Base-by-base conservation (phyloP, 1,284 basidiomycete species). In the Apiotrichum domesticum region DNA sequence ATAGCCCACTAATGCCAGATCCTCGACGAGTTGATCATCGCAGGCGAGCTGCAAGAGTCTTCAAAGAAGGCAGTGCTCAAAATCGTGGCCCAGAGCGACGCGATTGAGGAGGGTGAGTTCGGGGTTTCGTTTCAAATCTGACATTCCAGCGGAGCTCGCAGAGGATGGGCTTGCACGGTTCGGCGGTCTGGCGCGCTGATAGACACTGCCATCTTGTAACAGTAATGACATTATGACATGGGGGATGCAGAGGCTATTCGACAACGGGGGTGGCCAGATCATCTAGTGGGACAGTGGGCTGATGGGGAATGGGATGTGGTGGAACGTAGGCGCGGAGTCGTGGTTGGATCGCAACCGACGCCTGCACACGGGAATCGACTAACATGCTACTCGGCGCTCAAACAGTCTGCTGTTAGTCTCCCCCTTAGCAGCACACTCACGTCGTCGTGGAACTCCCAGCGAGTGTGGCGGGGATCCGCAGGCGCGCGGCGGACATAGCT, bases 1-100 rank as follows among this genome's bases (percentile, higher is more conserved):
- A 6, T 11, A 35, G 21, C 21, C 9, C n/a, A 21, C 52, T 53
- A n/a, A 57, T 35, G 7, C 45, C 67, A 91, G 89, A 96, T 97
- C 66, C 80, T 99, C 55, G 96, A 98, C 75, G 96, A 99, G 75
- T 82, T 98, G 52, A 94, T 99, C 74, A 97, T 98, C 61, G 88
- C 93, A 4, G 96, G 96, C 46, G 96, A 99, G 77, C 81, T 99
- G 66, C 95, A 99, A 78, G 96, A 99, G 72, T 94, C 94, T 1
- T 94, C 90, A 35, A 99, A 99, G 83, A 98, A 99, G 78, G 90
- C 91, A 4, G 95, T 98, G 6, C 79, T 98, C 51, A 82, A 90
- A 59, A 87, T 89, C 54, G 88, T 79, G n/a, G 75, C 76, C 0
- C 78, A 79, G 59, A 73, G 75, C 6, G 79, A 80, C 50, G 69